Evolutionary conservation across 208 protist genomes (phyloP).

Genomic region (Crithidia sp.): DNA sequence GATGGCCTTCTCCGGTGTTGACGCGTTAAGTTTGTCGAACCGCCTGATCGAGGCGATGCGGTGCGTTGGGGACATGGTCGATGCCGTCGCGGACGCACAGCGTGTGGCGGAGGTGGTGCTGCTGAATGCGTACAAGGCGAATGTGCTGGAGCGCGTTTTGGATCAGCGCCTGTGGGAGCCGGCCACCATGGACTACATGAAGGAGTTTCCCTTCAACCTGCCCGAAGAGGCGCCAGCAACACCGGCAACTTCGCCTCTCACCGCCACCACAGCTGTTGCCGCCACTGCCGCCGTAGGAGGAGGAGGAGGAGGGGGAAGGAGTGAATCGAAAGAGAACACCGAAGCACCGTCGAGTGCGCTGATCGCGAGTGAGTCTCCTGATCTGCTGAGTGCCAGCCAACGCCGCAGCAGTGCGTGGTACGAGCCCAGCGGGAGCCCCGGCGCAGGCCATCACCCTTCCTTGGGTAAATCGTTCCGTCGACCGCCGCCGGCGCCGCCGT

Average conservation of each 20-base stretch:
- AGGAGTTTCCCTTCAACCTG: background rate
- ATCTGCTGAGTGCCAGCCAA: background rate
- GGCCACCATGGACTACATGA: constrained; percentile 28
- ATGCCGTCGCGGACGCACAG: constrained; percentile 41
- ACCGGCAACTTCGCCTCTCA: no score
- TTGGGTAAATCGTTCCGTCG: constrained; percentile 3
- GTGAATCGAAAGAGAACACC: background rate
- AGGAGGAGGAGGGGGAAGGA: background rate
- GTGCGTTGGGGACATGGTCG: constrained; percentile 36
- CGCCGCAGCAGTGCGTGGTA: background rate
- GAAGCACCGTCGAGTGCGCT: background rate
- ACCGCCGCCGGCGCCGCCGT: background rate
- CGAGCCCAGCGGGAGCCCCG: background rate
- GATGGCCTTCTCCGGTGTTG: constrained; percentile 22
- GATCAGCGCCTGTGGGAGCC: constrained; percentile 60
- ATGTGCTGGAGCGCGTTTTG: constrained; percentile 55
- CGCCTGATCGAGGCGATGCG: constrained; percentile 50
- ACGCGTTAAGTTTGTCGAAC: constrained; percentile 28
- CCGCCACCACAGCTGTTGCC: no score
- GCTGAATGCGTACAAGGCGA: constrained; percentile 80
- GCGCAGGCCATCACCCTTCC: background rate
- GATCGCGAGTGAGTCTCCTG: background rate
- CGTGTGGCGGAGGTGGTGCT: constrained; percentile 66
- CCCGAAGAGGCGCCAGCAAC: no score
- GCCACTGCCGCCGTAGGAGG: background rate